phyloP scores from a whole-genome alignment of 805 yeast species.

The Candida jianshihensis region DNA sequence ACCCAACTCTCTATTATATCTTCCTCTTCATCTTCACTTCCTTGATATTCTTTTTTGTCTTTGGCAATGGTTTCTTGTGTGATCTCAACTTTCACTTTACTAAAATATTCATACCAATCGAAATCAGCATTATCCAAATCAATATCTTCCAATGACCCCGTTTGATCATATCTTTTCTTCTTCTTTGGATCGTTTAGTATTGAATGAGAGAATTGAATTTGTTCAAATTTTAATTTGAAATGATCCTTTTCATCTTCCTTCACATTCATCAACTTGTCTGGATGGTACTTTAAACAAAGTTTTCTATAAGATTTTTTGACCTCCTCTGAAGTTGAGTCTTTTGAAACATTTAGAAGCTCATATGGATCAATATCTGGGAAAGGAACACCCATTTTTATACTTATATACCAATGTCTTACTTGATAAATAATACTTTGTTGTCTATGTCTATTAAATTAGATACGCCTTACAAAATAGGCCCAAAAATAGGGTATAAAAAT shows the following conservation, averaged over 20 bases:
- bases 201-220: conserved; percentile 69
- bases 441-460: too few species aligned
- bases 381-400: background rate
- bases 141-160: conserved; percentile 52
- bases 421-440: too few species aligned
- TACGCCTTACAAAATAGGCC: too few species aligned
- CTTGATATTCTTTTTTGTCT: conserved; percentile 60
- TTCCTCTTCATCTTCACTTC: conserved; percentile 46
- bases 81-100: conserved; percentile 38
- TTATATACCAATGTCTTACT: background rate
- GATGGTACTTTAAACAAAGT: conserved; percentile 58
- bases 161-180: conserved; percentile 55
- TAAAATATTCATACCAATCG: conserved; percentile 55
- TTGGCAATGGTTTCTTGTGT: conserved; percentile 61
- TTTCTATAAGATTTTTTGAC: conserved; percentile 65
- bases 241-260: conserved; percentile 24
- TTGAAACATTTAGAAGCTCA: conserved; percentile 37
- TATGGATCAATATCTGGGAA: conserved; percentile 61
- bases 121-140: conserved; percentile 31
- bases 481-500: background rate
- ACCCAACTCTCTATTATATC: conserved; percentile 60
- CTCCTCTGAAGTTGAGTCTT: conserved; percentile 38
- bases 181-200: conserved; percentile 53
- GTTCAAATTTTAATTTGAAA: conserved; percentile 45
- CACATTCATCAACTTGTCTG: conserved; percentile 52